Base-by-base conservation (phyloP, 2,329 filamentous ascomycete species). In the Aphanocladium album region DNA sequence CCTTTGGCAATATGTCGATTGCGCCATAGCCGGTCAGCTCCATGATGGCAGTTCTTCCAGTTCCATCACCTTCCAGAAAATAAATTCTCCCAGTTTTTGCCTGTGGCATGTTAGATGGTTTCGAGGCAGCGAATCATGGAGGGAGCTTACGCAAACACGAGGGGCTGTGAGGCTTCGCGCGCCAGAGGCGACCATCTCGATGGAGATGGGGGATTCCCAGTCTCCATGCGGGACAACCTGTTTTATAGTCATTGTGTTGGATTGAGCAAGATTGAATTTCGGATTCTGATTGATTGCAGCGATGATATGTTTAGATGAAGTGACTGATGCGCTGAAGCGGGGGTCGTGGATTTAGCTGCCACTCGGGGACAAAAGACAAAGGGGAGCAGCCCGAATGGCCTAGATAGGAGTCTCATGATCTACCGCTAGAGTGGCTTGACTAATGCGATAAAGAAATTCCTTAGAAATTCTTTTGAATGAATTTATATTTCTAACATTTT, bases 11-110 rank as follows among this genome's bases (percentile, higher is more conserved):
- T 1, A 81, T 67, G 30, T 81, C 74, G 25, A 68, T 71, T 16
- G 67, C 64, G 2, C 69, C 67, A 9, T 71, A 67, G 2, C 69
- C 61, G 12, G 68, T 67, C 30, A 78, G 67, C 65, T 81, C 75
- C 8, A 82, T 71, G 43, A 84, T 79, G 17, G 72, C 73, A 37
- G 67, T 74, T 17, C 76, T 72, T 6, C 80, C 81, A 45, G 76
- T 72, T 16, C 70, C 63, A 12, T 70, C 71, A 6, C 69, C 70
- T 60, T 79, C 76, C 3, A 71, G 68, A 60, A 73, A 78, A 61
- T 74, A 80, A 21, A 70, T 68, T 6, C 74, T 66, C 5, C 71
- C 71, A 7, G 72, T 62, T 61, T 43, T 65, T 63, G 69, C 74
- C 41, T 27, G 8, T 5, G n/a, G n/a, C 12, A 35, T 7, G 41